Evolutionary conservation across 1,284 basidiomycete genomes (phyloP).

Genomic region (Kwoniella shivajii): DNA sequence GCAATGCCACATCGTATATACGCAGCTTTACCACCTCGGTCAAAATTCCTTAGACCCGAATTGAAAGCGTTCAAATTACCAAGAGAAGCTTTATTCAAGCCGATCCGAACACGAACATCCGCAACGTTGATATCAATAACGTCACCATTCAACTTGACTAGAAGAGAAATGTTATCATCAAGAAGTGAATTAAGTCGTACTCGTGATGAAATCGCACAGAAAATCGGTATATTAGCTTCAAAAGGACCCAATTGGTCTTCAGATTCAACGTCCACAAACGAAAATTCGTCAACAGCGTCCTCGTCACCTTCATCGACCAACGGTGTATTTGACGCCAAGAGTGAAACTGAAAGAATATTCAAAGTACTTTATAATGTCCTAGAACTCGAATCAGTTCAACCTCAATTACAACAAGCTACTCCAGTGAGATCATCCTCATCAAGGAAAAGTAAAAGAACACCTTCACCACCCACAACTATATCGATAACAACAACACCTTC

Average conservation of each 20-base stretch:
- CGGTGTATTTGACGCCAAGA: conserved; percentile 21
- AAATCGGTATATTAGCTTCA: conserved; percentile 46
- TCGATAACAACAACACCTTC: conserved; percentile 26
- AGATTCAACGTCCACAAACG: not conserved
- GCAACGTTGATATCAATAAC: conserved; percentile 37
- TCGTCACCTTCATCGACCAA: no score
- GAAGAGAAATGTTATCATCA: conserved; percentile 48
- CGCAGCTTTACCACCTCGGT: conserved; percentile 28
- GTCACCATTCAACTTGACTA: conserved; percentile 47
- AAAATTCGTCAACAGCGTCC: not conserved
- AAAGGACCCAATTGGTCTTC: conserved; percentile 44
- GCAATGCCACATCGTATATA: conserved; percentile 50
- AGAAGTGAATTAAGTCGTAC: conserved; percentile 32
- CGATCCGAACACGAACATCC: conserved; percentile 24
- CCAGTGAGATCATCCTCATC: no score
- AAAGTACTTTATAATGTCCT: conserved; percentile 41
- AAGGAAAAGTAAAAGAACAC: not conserved
- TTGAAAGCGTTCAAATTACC: conserved; percentile 27
- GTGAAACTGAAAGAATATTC: conserved; percentile 47
- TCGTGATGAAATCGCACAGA: conserved; percentile 36
- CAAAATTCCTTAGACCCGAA: conserved; percentile 26
- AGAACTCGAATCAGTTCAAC: no score
- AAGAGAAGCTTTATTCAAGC: conserved; percentile 30
- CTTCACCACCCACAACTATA: conserved; percentile 8
- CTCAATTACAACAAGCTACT: no score